Percentiles rank a stretch among this genome's conserved stretches.
phyloP scores from a whole-genome alignment of 2,329 filamentous ascomycete species.

The Diaporthe ampelina region DNA sequence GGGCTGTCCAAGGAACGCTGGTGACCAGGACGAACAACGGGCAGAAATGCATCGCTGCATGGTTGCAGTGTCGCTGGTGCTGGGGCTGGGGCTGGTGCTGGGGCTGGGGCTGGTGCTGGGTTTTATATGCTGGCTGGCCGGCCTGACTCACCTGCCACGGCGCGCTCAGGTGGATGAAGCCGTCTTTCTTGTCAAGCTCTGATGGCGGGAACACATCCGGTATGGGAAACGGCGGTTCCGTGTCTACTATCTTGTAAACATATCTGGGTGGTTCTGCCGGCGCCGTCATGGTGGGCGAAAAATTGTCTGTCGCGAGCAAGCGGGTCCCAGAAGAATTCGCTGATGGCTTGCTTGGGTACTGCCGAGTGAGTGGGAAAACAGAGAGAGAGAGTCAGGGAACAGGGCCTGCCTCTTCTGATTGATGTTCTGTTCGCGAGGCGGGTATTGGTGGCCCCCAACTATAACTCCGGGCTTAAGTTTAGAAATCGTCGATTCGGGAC shows the following conservation, averaged over 20 bases:
- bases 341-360: background rate
- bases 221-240: constrained; percentile 65
- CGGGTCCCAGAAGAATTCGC: background rate
- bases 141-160: constrained; percentile 61
- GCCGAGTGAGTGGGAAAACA: background rate
- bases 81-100: no score
- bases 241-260: constrained; percentile 73
- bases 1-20: background rate
- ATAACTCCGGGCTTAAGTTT: constrained; percentile 27
- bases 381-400: constrained; percentile 9
- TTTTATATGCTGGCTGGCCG: background rate
- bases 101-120: background rate
- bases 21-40: background rate
- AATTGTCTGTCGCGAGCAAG: background rate
- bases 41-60: background rate
- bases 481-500: constrained; percentile 17
- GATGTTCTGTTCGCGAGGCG: constrained; percentile 24
- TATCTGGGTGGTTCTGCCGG: constrained; percentile 55
- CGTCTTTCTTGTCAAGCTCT: constrained; percentile 70
- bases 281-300: constrained; percentile 40
- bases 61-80: background rate
- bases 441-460: constrained; percentile 32
- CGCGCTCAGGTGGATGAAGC: constrained; percentile 73
- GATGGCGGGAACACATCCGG: constrained; percentile 69
- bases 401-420: background rate